Base-by-base conservation (phyloP, 768 basidiomycete genomes). In the Amanita brunnescens region DNA sequence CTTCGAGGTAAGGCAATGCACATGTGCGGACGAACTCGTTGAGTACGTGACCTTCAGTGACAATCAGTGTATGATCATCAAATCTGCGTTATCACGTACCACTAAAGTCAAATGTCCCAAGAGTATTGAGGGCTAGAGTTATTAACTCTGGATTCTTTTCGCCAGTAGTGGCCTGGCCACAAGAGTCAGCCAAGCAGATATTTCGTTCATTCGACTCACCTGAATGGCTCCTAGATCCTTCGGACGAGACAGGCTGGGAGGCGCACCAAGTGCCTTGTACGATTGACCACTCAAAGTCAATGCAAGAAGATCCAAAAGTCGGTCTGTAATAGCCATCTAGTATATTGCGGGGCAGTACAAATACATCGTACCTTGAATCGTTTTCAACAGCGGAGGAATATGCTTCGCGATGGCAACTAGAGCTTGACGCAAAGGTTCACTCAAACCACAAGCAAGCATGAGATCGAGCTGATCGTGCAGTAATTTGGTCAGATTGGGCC, bases 391-490 rank as follows among this genome's bases (percentile, higher is more conserved):
- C 0, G 96, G 94, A 3, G 89, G 89, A 16, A 99, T 98, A 59
- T 86, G 79, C 53, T 80, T 78, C 0, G 90, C 86, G 50, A 97
- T 91, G 21, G 84, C 86, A 10, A 81, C 79, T 7, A 99, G 74
- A 0, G 95, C 91, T 59, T 87, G 79, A 26, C 84, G 79, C 34
- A 99, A 73, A 10, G 93, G 83, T 55, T 94, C 92, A 61, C 89
- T 94, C 55, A 99, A 68, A 2, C 93, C 95, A 62, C 87, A 95
- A 0, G 84, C 87, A 62, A 98, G 88, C 89, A 99, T 98, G 37
- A 96, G 72, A 64, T 98, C 94, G 29, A 99, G 79, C 58, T 97
- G 88, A 61, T 98, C 96, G 66, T 97, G 96, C 52, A 99, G 75
- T 41, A 95, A 76, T 62, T 95, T 93, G 0, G 96, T 98, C 42